phyloP scores from a whole-genome alignment of 2,329 filamentous ascomycete species.

The Dothideomycetidae sp. region DNA sequence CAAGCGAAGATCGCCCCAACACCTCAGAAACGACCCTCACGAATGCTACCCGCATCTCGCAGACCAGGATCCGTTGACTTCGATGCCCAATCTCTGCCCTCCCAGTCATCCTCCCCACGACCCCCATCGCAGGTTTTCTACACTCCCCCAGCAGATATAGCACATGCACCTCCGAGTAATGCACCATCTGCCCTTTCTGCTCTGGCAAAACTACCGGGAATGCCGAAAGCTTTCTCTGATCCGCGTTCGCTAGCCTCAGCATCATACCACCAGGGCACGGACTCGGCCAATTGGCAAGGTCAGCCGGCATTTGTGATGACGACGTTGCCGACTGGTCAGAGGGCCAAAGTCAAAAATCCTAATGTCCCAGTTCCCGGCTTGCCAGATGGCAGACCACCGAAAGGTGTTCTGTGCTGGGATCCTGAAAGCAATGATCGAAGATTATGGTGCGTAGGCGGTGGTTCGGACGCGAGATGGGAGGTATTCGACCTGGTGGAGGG shows the following conservation, averaged over 20 bases:
- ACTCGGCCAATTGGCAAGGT: constrained; percentile 35
- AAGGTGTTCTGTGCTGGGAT: constrained; percentile 72
- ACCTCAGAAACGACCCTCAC: constrained; percentile 21
- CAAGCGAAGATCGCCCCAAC: constrained; percentile 10
- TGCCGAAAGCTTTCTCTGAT: constrained; percentile 80
- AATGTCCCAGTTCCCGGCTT: constrained; percentile 37
- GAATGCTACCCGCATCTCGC: constrained; percentile 14
- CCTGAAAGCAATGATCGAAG: constrained; percentile 12
- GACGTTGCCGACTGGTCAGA: constrained; percentile 24
- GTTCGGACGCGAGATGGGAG: constrained; percentile 23
- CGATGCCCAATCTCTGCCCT: constrained; percentile 9
- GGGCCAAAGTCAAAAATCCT: constrained; percentile 18
- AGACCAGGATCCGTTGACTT: constrained; percentile 11
- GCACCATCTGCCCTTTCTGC: constrained; percentile 11
- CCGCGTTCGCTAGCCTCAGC: constrained; percentile 71
- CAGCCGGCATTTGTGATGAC: constrained; percentile 18
- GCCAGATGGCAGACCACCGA: constrained; percentile 48
- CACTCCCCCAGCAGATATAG: constrained; percentile 18
- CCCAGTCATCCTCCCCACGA: constrained; percentile 10
- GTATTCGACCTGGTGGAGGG: constrained; percentile 20
- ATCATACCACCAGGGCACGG: constrained; percentile 72
- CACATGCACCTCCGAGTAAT: constrained; percentile 10
- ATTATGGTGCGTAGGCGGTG: constrained; percentile 22
- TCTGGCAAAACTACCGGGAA: constrained; percentile 65
- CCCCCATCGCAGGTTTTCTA: constrained; percentile 16